Conservation (phyloP, 2,329 filamentous ascomycete genomes). For the Aureobasidium sp. region DNA sequence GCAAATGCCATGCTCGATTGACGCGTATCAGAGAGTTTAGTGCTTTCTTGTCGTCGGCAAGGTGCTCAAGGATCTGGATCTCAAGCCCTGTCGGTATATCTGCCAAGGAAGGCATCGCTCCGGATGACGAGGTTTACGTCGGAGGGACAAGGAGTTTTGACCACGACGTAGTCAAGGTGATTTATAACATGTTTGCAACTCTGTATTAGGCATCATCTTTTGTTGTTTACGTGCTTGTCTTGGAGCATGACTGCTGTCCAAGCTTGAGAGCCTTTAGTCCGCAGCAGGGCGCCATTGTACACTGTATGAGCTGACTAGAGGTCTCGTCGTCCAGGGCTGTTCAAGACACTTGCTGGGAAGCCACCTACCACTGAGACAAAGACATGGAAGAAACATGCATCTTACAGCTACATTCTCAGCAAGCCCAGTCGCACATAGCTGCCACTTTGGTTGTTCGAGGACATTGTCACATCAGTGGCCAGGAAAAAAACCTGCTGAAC, state of each 20-base stretch:
- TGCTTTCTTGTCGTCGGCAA: not conserved
- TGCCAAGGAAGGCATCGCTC: not conserved
- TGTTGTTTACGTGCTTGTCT: not conserved
- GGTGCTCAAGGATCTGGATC: not conserved
- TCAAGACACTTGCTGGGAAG: too few species aligned
- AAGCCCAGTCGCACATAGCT: not conserved
- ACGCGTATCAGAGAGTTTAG: not conserved
- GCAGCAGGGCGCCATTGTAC: not conserved
- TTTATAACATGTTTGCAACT: not conserved
- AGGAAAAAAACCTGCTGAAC: not conserved
- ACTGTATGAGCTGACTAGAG: not conserved
- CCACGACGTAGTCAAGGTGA: not conserved
- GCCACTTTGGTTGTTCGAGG: not conserved
- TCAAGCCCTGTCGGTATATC: not conserved
- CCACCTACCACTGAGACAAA: not conserved
- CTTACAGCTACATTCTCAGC: not conserved
- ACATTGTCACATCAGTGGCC: not conserved
- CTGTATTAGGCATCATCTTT: not conserved
- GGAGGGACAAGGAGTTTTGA: not conserved
- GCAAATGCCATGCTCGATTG: not conserved
- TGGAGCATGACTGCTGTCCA: not conserved
- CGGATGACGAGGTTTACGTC: not conserved
- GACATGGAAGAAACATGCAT: not conserved
- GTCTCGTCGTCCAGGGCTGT: not conserved
- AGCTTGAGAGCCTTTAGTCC: not conserved